Conservation (phyloP, 139 green algal genomes). For the Chlamydomonas applanata region DNA sequence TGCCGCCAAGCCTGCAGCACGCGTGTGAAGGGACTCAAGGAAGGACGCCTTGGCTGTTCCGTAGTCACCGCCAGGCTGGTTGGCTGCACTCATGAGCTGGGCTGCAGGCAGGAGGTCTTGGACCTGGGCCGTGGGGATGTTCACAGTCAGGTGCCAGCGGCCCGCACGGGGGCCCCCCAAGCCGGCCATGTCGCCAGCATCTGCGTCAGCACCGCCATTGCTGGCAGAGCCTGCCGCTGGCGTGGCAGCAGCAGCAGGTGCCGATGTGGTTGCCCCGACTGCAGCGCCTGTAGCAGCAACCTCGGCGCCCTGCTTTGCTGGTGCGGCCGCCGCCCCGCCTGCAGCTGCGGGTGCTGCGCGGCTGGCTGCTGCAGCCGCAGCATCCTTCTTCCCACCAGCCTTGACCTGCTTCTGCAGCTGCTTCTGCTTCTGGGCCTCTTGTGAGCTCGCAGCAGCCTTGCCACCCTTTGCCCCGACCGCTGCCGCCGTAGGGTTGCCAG, state of each 20-base stretch:
- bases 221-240: not conserved
- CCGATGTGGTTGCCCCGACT: not conserved
- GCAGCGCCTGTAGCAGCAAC: not conserved
- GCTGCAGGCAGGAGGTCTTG: constrained; percentile 86
- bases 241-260: not conserved
- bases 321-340: no score
- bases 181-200: not conserved
- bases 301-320: no score
- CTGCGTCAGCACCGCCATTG: not conserved
- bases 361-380: no score
- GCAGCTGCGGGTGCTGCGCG: no score
- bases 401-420: no score
- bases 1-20: not conserved
- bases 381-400: no score
- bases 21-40: constrained; percentile 48
- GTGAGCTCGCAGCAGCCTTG: no score
- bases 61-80: constrained; percentile 58
- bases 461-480: no score
- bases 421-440: no score
- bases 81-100: constrained; percentile 50
- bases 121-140: constrained; percentile 74
- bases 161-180: not conserved
- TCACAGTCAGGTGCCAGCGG: constrained; percentile 51
- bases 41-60: constrained; percentile 72
- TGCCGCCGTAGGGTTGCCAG: no score